Conservation (phyloP, 768 basidiomycete species). For the Lentinula sp. region DNA sequence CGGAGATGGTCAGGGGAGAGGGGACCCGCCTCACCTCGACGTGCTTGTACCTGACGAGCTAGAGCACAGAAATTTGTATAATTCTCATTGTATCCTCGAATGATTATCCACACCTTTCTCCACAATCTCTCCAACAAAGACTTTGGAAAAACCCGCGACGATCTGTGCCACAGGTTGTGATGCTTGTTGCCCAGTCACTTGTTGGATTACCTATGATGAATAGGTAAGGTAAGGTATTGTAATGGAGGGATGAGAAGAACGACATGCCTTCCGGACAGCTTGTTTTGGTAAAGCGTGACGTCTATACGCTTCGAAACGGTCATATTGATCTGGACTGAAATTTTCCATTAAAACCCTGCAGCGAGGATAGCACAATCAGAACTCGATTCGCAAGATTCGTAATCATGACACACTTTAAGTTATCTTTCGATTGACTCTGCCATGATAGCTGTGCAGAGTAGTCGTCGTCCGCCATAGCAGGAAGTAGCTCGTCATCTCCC, state of each 20-base stretch:
- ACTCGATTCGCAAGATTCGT: not conserved
- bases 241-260: not conserved
- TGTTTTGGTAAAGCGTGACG: conserved; percentile 80
- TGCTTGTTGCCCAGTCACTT: conserved; percentile 73
- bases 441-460: conserved; percentile 79
- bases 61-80: conserved; percentile 2
- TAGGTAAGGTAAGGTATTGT: not conserved
- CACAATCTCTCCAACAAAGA: conserved; percentile 89
- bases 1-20: conserved; percentile 85
- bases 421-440: conserved; percentile 86
- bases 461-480: conserved; percentile 86
- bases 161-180: conserved; percentile 86
- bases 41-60: conserved; percentile 75
- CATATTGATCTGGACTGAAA: conserved; percentile 77
- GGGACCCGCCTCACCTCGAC: conserved; percentile 70
- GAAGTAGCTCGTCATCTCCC: conserved; percentile 72
- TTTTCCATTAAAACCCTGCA: conserved; percentile 69
- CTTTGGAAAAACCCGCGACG: conserved; percentile 70
- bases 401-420: conserved; percentile 53
- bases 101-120: conserved; percentile 71
- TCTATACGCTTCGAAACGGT: conserved; percentile 84
- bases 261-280: conserved; percentile 66
- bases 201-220: conserved; percentile 66
- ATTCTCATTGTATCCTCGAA: not conserved
- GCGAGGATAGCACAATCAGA: not conserved